phyloP scores from a whole-genome alignment of 148 eudicot species.

The Rhododendron ovatum region DNA sequence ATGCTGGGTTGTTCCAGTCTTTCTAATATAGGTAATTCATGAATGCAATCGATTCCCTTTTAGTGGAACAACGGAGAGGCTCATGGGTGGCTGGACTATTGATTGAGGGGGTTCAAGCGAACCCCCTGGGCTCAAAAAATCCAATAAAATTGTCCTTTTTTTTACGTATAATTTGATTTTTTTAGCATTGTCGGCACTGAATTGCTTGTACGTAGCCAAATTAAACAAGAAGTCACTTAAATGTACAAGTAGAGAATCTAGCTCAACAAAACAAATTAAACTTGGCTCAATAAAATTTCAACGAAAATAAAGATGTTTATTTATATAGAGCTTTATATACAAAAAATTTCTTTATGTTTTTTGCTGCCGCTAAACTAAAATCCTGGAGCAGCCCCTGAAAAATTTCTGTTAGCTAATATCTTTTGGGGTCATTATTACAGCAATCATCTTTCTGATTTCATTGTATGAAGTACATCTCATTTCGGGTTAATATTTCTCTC shows the following conservation, averaged over 20 bases:
- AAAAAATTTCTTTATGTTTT: no score
- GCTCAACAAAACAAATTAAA: no score
- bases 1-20: neutral
- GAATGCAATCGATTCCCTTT: neutral
- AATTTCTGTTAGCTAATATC: neutral
- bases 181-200: neutral
- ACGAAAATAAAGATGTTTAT: no score
- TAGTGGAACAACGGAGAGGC: neutral
- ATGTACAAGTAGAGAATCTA: no score
- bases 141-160: neutral
- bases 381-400: neutral
- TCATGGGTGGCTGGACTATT: neutral
- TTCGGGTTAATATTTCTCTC: neutral
- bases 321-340: no score
- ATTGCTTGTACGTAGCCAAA: neutral
- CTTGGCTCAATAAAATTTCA: no score
- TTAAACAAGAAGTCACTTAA: neutral
- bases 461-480: neutral
- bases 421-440: neutral
- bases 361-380: neutral
- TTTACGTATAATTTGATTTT: no score
- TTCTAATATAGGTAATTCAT: neutral
- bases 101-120: neutral
- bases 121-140: neutral
- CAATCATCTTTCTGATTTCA: constrained; percentile 1